Evolutionary conservation across 106 monocot species (phyloP).

Genomic region (Ottelia alismoides): DNA sequence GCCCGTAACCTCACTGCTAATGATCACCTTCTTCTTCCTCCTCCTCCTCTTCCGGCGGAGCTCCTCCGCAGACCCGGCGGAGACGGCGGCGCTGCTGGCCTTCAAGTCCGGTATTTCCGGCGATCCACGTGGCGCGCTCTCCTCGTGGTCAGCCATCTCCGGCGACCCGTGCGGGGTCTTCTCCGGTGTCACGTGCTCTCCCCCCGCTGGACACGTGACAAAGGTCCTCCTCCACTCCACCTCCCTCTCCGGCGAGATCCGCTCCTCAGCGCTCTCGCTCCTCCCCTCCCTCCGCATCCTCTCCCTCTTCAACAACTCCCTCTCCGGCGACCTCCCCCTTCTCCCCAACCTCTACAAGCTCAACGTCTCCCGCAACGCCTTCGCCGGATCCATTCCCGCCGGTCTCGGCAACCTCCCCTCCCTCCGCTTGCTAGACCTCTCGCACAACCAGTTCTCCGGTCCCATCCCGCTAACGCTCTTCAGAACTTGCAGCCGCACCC

Average conservation of each 20-base stretch:
- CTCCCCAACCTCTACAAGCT: constrained; percentile 58
- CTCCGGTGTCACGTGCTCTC: constrained; percentile 59
- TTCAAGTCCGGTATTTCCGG: constrained; percentile 55
- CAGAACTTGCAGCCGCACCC: constrained; percentile 38
- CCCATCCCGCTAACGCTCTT: constrained; percentile 49
- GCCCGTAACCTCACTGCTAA: no score
- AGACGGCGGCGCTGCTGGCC: constrained; percentile 52
- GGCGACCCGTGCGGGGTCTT: constrained; percentile 62
- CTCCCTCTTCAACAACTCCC: constrained; percentile 60
- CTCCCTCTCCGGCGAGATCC: constrained; percentile 39
- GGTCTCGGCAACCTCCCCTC: constrained; percentile 46
- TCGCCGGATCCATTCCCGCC: constrained; percentile 57
- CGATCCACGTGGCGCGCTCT: constrained; percentile 48
- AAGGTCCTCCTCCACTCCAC: constrained; percentile 54
- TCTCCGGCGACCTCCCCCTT: constrained; percentile 61
- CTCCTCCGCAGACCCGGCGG: constrained; percentile 9
- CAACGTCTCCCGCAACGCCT: constrained; percentile 60
- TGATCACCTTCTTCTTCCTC: no score
- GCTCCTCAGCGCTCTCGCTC: constrained; percentile 25
- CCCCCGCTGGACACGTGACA: constrained; percentile 32
- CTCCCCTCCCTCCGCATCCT: constrained; percentile 49
- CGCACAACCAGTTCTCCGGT: constrained; percentile 68
- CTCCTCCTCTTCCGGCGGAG: not conserved
- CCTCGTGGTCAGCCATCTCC: constrained; percentile 34
- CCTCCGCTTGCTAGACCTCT: constrained; percentile 90